Conservation (phyloP, 495 filamentous ascomycete genomes). For the Lindgomyces ingoldianus region DNA sequence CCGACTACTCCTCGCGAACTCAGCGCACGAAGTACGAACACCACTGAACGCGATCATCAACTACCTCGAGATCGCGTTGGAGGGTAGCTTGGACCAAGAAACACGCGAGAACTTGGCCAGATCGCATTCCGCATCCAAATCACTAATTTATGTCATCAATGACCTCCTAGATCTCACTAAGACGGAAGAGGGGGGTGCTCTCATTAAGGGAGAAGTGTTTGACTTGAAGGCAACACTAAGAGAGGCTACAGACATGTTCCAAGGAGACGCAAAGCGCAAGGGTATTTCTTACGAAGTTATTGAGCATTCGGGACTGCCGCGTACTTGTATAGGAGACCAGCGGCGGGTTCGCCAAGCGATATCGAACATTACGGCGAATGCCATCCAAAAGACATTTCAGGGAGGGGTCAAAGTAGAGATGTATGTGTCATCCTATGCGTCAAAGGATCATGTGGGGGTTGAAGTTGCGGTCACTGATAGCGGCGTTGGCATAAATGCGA, state of each 20-base stretch:
- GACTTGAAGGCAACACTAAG: conserved; percentile 69
- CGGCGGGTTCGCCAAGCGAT: conserved; percentile 77
- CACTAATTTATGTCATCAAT: conserved; percentile 93
- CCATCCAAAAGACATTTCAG: conserved; percentile 73
- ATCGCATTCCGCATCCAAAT: conserved; percentile 95
- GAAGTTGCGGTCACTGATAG: conserved; percentile 79
- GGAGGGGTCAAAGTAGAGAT: conserved; percentile 74
- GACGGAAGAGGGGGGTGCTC: conserved; percentile 74
- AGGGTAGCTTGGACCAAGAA: conserved; percentile 77
- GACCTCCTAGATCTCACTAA: conserved; percentile 92
- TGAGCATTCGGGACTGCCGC: conserved; percentile 69
- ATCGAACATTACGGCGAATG: conserved; percentile 81
- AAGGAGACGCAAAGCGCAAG: conserved; percentile 74
- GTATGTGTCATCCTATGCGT: conserved; percentile 47
- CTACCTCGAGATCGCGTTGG: conserved; percentile 89
- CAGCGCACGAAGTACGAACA: conserved; percentile 92
- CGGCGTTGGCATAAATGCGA: conserved; percentile 72
- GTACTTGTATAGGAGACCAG: conserved; percentile 74
- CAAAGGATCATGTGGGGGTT: conserved; percentile 55
- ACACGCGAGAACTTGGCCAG: conserved; percentile 83
- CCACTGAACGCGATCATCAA: conserved; percentile 96
- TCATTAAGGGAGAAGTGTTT: conserved; percentile 82
- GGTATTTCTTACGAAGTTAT: conserved; percentile 66
- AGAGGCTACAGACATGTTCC: conserved; percentile 75
- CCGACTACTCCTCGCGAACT: conserved; percentile 80